phyloP scores from a whole-genome alignment of 1,284 basidiomycete genomes.

The Sphaerobolus stellatus region DNA sequence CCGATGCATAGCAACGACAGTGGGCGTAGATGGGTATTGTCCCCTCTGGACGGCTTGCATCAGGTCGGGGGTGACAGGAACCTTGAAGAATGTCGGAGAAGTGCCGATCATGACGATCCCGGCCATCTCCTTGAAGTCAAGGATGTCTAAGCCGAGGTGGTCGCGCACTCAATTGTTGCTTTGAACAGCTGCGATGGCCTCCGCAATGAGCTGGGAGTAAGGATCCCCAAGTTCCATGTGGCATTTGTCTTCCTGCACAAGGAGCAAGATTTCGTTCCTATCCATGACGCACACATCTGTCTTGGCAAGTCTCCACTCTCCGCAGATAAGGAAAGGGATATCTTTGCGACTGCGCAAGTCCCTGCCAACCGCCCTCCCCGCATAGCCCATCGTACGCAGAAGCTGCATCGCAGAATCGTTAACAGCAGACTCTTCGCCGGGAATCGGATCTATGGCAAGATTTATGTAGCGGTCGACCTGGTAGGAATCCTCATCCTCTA shows the following conservation, averaged over 20 bases:
- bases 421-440: conserved; percentile 29
- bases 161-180: conserved; percentile 26
- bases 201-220: conserved; percentile 35
- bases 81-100: conserved; percentile 18
- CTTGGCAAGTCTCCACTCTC: conserved; percentile 22
- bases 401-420: conserved; percentile 32
- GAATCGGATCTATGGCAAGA: conserved; percentile 23
- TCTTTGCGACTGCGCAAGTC: conserved; percentile 24
- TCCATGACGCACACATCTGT: conserved; percentile 34
- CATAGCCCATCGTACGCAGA: conserved; percentile 29
- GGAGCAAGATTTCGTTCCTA: conserved; percentile 21
- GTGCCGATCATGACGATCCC: conserved; percentile 18
- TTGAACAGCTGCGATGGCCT: conserved; percentile 38
- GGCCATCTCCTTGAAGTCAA: conserved; percentile 20
- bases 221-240: conserved; percentile 20
- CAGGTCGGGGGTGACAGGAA: conserved; percentile 17
- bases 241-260: conserved; percentile 34
- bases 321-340: conserved; percentile 28
- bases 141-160: conserved; percentile 11
- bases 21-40: conserved; percentile 22
- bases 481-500: conserved; percentile 15
- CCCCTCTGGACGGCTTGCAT: conserved; percentile 14
- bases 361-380: conserved; percentile 14
- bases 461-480: conserved; percentile 23
- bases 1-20: conserved; percentile 22